Percentiles rank a stretch among this genome's conserved stretches.
Evolutionary conservation across 371 early-diverging fungal genomes (phyloP).

Genomic region (Rhizopus stolonifer): DNA sequence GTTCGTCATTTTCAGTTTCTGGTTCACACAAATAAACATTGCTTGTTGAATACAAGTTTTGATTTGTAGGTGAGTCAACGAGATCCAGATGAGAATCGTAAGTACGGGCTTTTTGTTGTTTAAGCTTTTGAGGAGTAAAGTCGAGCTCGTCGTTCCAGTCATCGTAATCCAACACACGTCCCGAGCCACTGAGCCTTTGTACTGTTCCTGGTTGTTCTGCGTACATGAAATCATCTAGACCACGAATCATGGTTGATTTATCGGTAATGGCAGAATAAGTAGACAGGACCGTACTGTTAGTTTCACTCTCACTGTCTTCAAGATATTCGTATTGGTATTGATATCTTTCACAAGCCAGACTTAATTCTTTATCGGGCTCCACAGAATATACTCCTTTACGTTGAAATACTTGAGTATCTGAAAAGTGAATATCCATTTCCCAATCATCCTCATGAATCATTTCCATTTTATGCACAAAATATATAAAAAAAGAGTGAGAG

Average conservation of each 20-base stretch:
- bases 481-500: conserved; percentile 1
- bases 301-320: conserved; percentile 28
- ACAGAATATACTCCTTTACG: conserved; percentile 11
- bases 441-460: conserved; percentile 22
- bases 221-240: conserved; percentile 35
- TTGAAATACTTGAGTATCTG: conserved; percentile 10
- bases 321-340: conserved; percentile 6
- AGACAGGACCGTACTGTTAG: conserved; percentile 12
- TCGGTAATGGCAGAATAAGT: background rate
- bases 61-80: background rate
- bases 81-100: background rate
- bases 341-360: conserved; percentile 28
- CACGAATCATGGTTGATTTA: background rate
- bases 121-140: conserved; percentile 1
- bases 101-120: background rate
- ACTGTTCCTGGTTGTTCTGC: conserved; percentile 20
- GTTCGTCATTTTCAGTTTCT: conserved; percentile 17
- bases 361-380: conserved; percentile 30
- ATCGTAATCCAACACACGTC: conserved; percentile 19
- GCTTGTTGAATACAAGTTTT: background rate
- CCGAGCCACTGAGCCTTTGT: conserved; percentile 19
- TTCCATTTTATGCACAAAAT: background rate
- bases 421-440: conserved; percentile 17
- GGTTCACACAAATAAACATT: conserved; percentile 4
- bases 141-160: conserved; percentile 34